Conservation (phyloP, 2,329 filamentous ascomycete species). For the Plenodomus biglobosus region DNA sequence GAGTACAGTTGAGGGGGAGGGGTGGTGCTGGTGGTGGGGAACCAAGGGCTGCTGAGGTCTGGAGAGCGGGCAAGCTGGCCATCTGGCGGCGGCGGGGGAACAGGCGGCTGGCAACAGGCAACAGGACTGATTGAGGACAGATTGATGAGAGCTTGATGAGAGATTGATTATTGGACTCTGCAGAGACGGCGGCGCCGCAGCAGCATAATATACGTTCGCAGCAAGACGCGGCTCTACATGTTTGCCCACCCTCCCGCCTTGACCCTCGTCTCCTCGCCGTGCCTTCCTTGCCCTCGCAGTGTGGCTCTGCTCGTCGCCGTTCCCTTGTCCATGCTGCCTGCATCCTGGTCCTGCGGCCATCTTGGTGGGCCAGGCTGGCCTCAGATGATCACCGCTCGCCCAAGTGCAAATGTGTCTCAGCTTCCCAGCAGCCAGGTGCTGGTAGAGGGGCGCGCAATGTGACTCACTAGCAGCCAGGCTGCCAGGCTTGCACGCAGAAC, state of each 20-base stretch:
- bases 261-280: too few relatives aligned
- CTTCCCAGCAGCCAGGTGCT: conserved; percentile 5
- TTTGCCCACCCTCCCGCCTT: conserved; percentile 14
- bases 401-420: conserved; percentile 18
- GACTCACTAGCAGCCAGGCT: conserved; percentile 34
- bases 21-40: too few relatives aligned
- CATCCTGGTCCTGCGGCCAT: conserved; percentile 21
- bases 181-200: conserved; percentile 14
- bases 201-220: conserved; percentile 16
- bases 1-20: too few relatives aligned
- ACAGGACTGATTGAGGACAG: background rate
- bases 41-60: background rate
- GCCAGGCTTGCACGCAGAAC: too few relatives aligned
- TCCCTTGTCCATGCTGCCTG: conserved; percentile 1
- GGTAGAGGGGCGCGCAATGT: conserved; percentile 25
- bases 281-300: conserved; percentile 1
- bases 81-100: background rate
- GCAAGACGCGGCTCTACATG: conserved; percentile 11
- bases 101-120: background rate
- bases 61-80: background rate
- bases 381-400: conserved; percentile 34
- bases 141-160: background rate
- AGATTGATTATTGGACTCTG: conserved; percentile 4
- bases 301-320: conserved; percentile 14
- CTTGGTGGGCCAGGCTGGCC: conserved; percentile 27